Evolutionary conservation across 2,329 filamentous ascomycete species (phyloP).

Genomic region (Penicillium sp.): DNA sequence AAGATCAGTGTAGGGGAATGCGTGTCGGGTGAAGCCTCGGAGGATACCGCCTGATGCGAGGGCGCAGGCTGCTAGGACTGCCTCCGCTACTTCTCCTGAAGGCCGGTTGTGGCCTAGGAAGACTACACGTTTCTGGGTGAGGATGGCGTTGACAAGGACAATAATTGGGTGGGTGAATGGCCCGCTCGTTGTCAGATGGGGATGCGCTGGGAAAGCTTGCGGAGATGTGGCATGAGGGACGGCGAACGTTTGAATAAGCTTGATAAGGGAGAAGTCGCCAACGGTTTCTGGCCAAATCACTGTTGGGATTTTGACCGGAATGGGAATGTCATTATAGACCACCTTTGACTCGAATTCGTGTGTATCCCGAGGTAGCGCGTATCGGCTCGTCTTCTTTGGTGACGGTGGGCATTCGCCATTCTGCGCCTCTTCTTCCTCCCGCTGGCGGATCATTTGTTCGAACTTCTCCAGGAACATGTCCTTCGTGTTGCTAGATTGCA

Average conservation of each 20-base stretch:
- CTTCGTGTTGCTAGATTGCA: constrained; percentile 88
- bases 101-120: constrained; percentile 94
- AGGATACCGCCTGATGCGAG: constrained; percentile 89
- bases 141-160: constrained; percentile 85
- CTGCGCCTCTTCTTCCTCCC: constrained; percentile 54
- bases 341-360: constrained; percentile 97
- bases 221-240: constrained; percentile 75
- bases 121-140: constrained; percentile 94
- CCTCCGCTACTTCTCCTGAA: constrained; percentile 92
- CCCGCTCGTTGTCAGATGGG: constrained; percentile 90
- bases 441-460: constrained; percentile 84
- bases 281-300: constrained; percentile 93
- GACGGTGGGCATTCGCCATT: constrained; percentile 38
- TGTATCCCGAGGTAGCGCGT: constrained; percentile 82
- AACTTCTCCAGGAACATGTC: constrained; percentile 98
- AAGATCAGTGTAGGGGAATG: constrained; percentile 95
- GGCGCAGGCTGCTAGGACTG: constrained; percentile 94
- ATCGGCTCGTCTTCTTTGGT: constrained; percentile 60
- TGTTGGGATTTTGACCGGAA: constrained; percentile 93
- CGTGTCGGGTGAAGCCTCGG: constrained; percentile 88
- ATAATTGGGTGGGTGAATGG: constrained; percentile 89
- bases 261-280: constrained; percentile 94
- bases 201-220: constrained; percentile 79
- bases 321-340: constrained; percentile 92
- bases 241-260: constrained; percentile 92